These are phyloP conservation scores for Entomortierella beljakovae DNA, from an alignment of 192 early-diverging fungal species.

Conservation along the genomic window DNA sequence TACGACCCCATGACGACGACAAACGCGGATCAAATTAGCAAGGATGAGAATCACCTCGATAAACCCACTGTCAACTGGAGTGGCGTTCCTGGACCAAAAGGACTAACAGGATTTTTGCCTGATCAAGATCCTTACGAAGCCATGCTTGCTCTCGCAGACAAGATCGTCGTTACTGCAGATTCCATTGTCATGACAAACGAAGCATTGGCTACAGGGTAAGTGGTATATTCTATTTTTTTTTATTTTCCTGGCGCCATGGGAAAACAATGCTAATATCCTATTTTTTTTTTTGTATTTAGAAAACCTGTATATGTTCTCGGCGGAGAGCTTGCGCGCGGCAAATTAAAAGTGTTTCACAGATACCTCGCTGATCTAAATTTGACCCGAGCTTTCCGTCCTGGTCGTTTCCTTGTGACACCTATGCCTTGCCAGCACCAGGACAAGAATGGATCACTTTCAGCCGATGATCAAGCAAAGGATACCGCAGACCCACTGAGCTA, in stretches of 20 bases:
- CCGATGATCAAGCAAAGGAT: neutral
- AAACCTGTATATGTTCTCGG: slow-evolving; percentile 48
- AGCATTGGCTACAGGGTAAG: slow-evolving; percentile 47
- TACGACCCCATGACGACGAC: slow-evolving; percentile 27
- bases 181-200: slow-evolving; percentile 51
- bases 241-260: neutral
- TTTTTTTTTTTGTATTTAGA: slow-evolving; percentile 16
- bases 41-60: neutral
- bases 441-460: neutral
- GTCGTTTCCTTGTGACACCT: slow-evolving; percentile 23
- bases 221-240: neutral
- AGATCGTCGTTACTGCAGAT: slow-evolving; percentile 50
- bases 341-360: slow-evolving; percentile 47
- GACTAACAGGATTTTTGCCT: slow-evolving; percentile 2
- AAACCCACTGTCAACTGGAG: slow-evolving; percentile 3
- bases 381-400: slow-evolving; percentile 48
- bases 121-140: slow-evolving; percentile 32
- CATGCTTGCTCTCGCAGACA: slow-evolving; percentile 46
- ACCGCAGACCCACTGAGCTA: slow-evolving; percentile 45
- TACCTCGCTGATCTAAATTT: slow-evolving; percentile 22
- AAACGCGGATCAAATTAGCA: neutral
- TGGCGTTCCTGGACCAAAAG: slow-evolving; percentile 10
- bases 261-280: neutral
- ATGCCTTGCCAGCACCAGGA: neutral
- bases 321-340: slow-evolving; percentile 38